These are phyloP conservation scores for Diaporthe citrichinensis DNA, from an alignment of 2,329 filamentous ascomycete species.

Conservation along the genomic window DNA sequence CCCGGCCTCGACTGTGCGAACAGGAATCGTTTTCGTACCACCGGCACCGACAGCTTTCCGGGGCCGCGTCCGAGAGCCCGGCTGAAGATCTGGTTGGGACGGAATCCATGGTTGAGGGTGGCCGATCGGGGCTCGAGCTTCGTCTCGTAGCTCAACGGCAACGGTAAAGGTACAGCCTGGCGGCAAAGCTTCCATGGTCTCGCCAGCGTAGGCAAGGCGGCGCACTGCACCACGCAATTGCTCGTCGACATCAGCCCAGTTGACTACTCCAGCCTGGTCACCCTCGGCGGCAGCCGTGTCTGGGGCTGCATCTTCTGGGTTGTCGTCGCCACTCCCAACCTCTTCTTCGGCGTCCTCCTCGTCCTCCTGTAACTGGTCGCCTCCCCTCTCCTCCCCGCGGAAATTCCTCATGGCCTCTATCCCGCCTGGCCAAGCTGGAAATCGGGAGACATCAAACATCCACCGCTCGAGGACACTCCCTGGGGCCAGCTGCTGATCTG, in stretches of 20 bases:
- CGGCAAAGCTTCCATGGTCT: conserved; percentile 71
- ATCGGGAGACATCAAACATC: conserved; percentile 70
- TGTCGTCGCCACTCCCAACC: conserved; percentile 36
- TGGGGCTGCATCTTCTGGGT: conserved; percentile 19
- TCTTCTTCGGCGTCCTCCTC: conserved; percentile 43
- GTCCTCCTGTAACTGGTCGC: conserved; percentile 42
- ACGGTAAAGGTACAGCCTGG: conserved; percentile 80
- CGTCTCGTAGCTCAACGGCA: conserved; percentile 79
- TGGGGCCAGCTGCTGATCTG: conserved; percentile 43
- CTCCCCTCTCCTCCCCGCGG: conserved; percentile 44
- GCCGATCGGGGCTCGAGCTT: conserved; percentile 69
- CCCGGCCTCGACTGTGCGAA: conserved; percentile 69
- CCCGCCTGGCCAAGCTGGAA: conserved; percentile 62
- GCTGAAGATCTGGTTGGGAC: conserved; percentile 63
- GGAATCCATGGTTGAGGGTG: conserved; percentile 75
- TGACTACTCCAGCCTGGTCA: conserved; percentile 51
- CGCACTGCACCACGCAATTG: conserved; percentile 78
- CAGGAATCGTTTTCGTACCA: conserved; percentile 60
- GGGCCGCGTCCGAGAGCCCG: conserved; percentile 50
- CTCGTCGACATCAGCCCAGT: conserved; percentile 76
- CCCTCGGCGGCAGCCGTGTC: conserved; percentile 38
- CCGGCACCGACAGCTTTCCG: conserved; percentile 53
- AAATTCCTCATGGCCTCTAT: conserved; percentile 49
- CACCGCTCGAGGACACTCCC: conserved; percentile 70
- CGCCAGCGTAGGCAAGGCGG: conserved; percentile 72